phyloP scores from a whole-genome alignment of 2,329 filamentous ascomycete genomes.

The Colletotrichum noveboracense region DNA sequence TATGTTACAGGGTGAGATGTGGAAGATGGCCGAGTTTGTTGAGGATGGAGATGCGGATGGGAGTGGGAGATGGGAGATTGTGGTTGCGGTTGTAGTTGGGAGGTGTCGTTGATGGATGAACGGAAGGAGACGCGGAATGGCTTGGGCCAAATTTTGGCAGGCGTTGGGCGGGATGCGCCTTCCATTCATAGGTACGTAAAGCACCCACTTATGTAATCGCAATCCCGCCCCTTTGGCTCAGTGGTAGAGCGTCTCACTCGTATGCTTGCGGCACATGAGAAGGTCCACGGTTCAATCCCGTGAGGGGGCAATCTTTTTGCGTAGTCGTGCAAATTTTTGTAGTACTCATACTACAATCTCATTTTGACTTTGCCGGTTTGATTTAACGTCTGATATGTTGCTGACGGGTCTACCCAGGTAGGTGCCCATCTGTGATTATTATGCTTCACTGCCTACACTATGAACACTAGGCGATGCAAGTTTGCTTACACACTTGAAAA shows the following conservation, averaged over 20 bases:
- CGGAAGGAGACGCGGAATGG: background rate
- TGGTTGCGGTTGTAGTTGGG: background rate
- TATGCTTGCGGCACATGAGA: background rate
- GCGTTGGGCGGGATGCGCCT: background rate
- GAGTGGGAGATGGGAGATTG: background rate
- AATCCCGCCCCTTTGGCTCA: constrained; percentile 7
- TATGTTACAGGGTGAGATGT: background rate
- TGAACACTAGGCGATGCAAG: no score
- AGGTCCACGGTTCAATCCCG: constrained; percentile 23
- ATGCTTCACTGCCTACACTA: no score
- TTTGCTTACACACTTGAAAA: no score
- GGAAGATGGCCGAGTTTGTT: background rate
- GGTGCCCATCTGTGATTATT: no score
- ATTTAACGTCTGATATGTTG: no score
- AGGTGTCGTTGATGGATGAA: background rate
- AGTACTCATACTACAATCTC: no score
- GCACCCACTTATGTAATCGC: background rate
- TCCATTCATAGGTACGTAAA: background rate
- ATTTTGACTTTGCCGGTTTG: no score
- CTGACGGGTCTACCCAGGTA: no score
- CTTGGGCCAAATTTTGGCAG: background rate
- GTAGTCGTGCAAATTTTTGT: fast-evolving
- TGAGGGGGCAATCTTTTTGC: constrained; percentile 1
- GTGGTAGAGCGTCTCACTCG: constrained; percentile 23
- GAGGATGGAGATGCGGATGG: background rate